Evolutionary conservation across 768 basidiomycete genomes (phyloP), one percentile per base, ranked within the genome.

Genomic region (Termitomyces sp.): DNA sequence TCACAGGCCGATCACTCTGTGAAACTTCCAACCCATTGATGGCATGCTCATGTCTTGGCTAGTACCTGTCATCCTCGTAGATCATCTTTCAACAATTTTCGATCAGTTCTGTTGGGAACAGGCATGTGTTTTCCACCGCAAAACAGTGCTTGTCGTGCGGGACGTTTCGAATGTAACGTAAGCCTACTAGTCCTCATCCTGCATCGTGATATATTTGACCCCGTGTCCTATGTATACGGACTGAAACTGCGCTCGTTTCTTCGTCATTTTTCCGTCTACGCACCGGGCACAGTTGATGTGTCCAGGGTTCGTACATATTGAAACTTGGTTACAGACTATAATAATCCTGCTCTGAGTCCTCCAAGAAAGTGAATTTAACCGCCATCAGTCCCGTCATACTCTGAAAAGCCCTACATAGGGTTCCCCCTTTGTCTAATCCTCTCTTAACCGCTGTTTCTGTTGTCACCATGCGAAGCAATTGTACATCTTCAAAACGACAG

Each of bases 241-340:
- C 50, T 44, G 57, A 61, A 56, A 53, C 60, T n/a, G 39, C 39
- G 22, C 26, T 13, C 47, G 29, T 26, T 24, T 50, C 8, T 7
- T 41, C 13, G 26, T 52, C 37, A 52, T 20, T 24, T 8, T 16
- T 27, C 20, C 16, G 31, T 27, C 31, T 22, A 22, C 53, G 5
- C 50, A 29, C 51, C 53, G 50, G 51, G 42, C 44, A 26, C 37
- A 39, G n/a, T 31, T 58, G 57, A 55, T 59, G 56, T 46, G 57
- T 58, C 54, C 60, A 62, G 59, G 42, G 27, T 50, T 50, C 46
- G 26, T 36, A 47, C 37, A 37, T 57, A 56, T 22, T 49, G 5
- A 9, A 32, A 57, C 60, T 50, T 61, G 57, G 59, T 58, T 59
- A 61, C 56, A 61, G 58, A 61, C 54, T 59, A 61, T 61, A 43